Evolutionary conservation across 441 rosid species (phyloP).

Genomic region (Syzygium malaccense): DNA sequence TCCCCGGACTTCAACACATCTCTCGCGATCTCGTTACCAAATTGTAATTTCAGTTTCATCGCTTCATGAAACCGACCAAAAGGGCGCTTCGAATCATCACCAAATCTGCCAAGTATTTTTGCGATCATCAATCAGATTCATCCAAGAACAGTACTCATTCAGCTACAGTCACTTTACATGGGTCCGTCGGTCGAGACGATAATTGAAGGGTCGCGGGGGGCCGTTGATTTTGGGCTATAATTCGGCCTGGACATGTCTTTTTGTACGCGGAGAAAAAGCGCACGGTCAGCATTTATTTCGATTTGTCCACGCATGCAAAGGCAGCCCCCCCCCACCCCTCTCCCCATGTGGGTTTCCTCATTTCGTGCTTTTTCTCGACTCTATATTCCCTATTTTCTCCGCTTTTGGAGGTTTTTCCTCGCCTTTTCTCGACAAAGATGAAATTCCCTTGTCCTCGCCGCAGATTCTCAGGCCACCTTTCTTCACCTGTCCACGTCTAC

Average conservation of each 20-base stretch:
- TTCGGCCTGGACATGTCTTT: not conserved
- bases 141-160: not conserved
- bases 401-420: not conserved
- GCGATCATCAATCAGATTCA: not conserved
- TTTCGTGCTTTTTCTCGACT: not conserved
- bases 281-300: conserved; percentile 26
- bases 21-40: not conserved
- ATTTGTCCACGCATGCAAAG: conserved; percentile 10
- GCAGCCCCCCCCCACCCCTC: too few relatives aligned
- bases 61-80: not conserved
- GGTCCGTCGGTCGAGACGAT: not conserved
- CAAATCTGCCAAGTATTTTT: not conserved
- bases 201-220: conserved; percentile 9
- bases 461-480: not conserved
- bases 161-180: too few relatives aligned
- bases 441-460: not conserved
- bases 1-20: too few relatives aligned
- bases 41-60: not conserved
- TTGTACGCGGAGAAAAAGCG: not conserved
- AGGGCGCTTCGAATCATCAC: not conserved
- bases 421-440: not conserved
- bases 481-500: not conserved
- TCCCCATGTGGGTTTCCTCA: conserved; percentile 34
- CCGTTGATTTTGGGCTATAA: not conserved
- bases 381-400: not conserved